Conservation (phyloP, 345 rosid genomes). For the Pistacia vera region DNA sequence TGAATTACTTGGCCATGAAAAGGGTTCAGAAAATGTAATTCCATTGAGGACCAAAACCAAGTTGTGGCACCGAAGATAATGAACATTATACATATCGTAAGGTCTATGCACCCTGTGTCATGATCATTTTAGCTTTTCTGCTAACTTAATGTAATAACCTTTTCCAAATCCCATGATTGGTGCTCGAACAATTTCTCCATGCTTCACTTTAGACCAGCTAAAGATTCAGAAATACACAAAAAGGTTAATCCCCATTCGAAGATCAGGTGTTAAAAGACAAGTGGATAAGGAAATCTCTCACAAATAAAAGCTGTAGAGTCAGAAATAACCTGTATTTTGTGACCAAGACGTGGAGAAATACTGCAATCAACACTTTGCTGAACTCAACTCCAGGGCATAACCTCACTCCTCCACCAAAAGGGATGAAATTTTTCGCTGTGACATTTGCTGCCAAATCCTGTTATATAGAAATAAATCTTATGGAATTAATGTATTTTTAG, state of each 20-base stretch:
- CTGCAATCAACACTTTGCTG: constrained; percentile 26
- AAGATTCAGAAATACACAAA: neutral
- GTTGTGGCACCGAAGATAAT: too few species aligned
- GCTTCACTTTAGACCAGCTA: constrained; percentile 21
- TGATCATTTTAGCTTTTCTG: neutral
- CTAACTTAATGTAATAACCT: constrained; percentile 15
- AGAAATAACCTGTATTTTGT: constrained; percentile 21
- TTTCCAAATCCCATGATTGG: constrained; percentile 23
- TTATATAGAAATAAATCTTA: neutral
- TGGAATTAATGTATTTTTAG: neutral
- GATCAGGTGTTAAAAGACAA: neutral
- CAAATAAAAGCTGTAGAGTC: neutral
- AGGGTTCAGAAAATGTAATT: too few species aligned
- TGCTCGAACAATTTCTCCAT: constrained; percentile 22
- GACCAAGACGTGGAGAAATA: constrained; percentile 24
- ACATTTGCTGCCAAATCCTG: constrained; percentile 22
- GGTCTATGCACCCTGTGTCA: too few species aligned
- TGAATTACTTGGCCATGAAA: too few species aligned
- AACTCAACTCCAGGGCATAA: constrained; percentile 29
- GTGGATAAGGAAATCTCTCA: neutral
- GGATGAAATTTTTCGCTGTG: constrained; percentile 17
- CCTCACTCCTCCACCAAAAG: constrained; percentile 32
- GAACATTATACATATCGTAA: too few species aligned
- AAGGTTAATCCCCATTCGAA: neutral
- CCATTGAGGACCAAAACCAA: too few species aligned